These are phyloP conservation scores for Pseudogymnoascus sp. DNA, from an alignment of 2,329 filamentous ascomycete species.

Conservation along the genomic window DNA sequence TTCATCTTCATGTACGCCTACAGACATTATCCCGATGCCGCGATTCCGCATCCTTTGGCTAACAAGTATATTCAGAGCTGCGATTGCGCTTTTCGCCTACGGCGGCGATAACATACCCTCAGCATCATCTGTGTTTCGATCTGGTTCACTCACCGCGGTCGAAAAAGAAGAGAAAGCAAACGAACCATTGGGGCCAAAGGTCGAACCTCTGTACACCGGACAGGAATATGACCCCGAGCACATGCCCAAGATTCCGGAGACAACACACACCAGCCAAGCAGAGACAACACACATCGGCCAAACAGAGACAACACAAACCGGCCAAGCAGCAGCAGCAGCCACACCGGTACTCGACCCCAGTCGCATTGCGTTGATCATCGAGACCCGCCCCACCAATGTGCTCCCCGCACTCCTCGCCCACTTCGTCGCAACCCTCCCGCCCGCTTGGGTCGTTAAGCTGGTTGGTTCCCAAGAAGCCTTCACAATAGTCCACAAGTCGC, in stretches of 20 bases:
- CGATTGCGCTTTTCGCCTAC: background rate
- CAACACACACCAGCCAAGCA: background rate
- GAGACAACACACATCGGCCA: background rate
- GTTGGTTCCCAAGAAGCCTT: constrained; percentile 14
- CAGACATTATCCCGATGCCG: background rate
- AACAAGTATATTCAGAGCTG: background rate
- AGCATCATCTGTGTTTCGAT: background rate
- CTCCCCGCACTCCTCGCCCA: constrained; percentile 13
- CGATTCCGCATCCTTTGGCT: background rate
- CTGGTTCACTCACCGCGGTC: background rate
- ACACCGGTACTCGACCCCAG: constrained; percentile 4
- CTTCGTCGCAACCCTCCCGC: constrained; percentile 12
- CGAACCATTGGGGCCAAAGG: background rate
- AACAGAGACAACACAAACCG: background rate
- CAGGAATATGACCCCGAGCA: constrained; percentile 5
- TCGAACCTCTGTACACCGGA: constrained; percentile 7
- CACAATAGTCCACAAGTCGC: constrained; percentile 15
- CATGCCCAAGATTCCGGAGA: background rate
- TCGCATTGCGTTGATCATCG: constrained; percentile 12
- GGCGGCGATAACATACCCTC: background rate
- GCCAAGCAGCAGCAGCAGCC: background rate
- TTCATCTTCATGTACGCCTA: constrained; percentile 9
- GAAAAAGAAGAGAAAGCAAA: constrained; percentile 2
- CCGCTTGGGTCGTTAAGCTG: constrained; percentile 12
- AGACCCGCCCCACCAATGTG: constrained; percentile 13